Base-by-base conservation (phyloP, 805 yeast genomes). In the Ogataea sp. region DNA sequence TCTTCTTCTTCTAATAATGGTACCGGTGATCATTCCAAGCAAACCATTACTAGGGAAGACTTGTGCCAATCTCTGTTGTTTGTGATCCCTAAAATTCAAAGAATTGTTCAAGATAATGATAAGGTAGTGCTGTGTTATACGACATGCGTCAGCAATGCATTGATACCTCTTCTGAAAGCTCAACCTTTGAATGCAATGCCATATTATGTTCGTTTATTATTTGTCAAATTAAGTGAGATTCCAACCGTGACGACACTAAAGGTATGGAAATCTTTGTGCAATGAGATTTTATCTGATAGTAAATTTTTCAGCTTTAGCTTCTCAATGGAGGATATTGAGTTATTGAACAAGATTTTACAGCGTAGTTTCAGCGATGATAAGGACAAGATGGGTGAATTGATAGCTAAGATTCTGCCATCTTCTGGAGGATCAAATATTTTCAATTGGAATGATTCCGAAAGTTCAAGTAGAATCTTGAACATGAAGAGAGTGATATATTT, bases 321-420 rank as follows among this genome's bases (percentile, higher is more conserved):
- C 26, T 51, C 51, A 4, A 43, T 49, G 6, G 37, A 45, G 35
- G 58, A 59, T 36, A 44, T 60, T 3, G 45, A 59, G 15, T 36
- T 47, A 2, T 83, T 95, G 90, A 63, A 64, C 40, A 50, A 61
- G 0, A 67, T 85, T 1, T 60, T 89, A 6, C 53, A 55, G 20
- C 62, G 65, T 11, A 90, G 96, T 95, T 67, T 80, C 3, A 59
- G 64, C 7, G 69, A 63, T 14, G 93, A 83, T 41, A 72, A 73
- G 30, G 88, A 79, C 4, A 74, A 73, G 34, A 52, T 83, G 39
- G 49, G 53, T 1, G 90, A 83, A 13, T 57, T 78, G 34, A 49
- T 75, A 28, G 40, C 68, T 1, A 70, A 73, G 35, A 55, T 73
- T 26, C 68, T 69, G 39, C 72, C 80, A 3, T 64, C 77, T 18